These are phyloP conservation scores for Musa beccarii DNA, from an alignment of 176 grass and related monocot species.

Conservation along the genomic window DNA sequence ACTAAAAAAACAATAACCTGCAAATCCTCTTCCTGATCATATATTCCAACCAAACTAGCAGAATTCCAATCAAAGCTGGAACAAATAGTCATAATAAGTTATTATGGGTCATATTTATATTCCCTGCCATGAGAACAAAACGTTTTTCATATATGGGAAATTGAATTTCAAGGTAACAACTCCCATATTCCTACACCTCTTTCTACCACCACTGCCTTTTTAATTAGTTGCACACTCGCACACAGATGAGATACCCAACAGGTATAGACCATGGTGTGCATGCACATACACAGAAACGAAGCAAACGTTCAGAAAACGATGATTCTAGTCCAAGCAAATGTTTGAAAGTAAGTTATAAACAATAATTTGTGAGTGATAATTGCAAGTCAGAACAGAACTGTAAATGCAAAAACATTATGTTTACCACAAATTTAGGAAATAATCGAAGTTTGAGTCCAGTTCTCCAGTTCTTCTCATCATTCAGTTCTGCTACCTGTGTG, in stretches of 20 bases:
- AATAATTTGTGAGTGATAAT: neutral
- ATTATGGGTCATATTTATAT: neutral
- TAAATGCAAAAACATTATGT: neutral
- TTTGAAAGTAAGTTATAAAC: neutral
- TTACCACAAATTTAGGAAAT: conserved; percentile 77
- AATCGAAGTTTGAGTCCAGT: conserved; percentile 80
- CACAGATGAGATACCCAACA: neutral
- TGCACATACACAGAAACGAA: neutral
- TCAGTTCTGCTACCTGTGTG: conserved; percentile 68
- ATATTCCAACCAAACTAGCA: neutral
- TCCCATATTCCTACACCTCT: neutral
- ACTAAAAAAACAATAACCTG: neutral
- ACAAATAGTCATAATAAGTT: neutral
- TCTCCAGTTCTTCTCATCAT: conserved; percentile 99
- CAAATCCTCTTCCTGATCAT: neutral
- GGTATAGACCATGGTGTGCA: neutral
- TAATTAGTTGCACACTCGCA: too few relatives aligned
- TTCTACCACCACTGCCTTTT: neutral
- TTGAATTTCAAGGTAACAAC: too few relatives aligned
- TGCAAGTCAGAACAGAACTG: neutral
- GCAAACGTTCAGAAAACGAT: neutral
- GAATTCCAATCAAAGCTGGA: neutral
- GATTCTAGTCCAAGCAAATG: neutral
- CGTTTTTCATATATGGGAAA: too few relatives aligned
- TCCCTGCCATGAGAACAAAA: too few relatives aligned